Evolutionary conservation across 257 asterid species (phyloP).

Genomic region (Haberlea rhodopensis): DNA sequence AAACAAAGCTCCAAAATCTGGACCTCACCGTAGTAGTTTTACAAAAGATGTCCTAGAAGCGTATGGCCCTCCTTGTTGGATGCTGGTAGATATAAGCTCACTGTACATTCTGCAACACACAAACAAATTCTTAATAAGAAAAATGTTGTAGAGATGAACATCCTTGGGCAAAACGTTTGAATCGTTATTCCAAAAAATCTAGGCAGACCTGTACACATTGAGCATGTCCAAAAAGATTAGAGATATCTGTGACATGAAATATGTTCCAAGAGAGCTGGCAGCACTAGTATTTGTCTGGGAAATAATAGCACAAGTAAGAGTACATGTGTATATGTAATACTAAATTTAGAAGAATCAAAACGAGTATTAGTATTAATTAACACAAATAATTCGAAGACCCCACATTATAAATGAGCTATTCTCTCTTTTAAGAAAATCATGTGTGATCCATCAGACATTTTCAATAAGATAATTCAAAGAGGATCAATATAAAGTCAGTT

Average conservation of each 20-base stretch:
- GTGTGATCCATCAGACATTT: background rate
- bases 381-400: background rate
- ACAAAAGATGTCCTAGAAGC: slow-evolving; percentile 85
- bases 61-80: slow-evolving; percentile 96
- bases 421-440: background rate
- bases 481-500: slow-evolving; percentile 7
- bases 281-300: slow-evolving; percentile 92
- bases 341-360: background rate
- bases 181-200: slow-evolving; percentile 5
- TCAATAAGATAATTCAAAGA: slow-evolving; percentile 1
- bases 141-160: slow-evolving; percentile 1
- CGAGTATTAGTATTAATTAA: background rate
- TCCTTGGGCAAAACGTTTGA: background rate
- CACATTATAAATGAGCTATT: background rate
- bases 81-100: slow-evolving; percentile 86
- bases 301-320: slow-evolving; percentile 22
- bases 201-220: slow-evolving; percentile 79
- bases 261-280: slow-evolving; percentile 87
- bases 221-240: slow-evolving; percentile 91
- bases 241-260: slow-evolving; percentile 81
- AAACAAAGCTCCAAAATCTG: background rate
- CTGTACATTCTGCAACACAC: slow-evolving; percentile 87
- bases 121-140: slow-evolving; percentile 27
- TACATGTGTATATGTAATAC: background rate
- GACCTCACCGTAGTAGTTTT: slow-evolving; percentile 82